Percentiles rank a stretch among this genome's conserved stretches.
Conservation (phyloP, 192 early-diverging fungal genomes). For the Lunasporangiospora selenospora region DNA sequence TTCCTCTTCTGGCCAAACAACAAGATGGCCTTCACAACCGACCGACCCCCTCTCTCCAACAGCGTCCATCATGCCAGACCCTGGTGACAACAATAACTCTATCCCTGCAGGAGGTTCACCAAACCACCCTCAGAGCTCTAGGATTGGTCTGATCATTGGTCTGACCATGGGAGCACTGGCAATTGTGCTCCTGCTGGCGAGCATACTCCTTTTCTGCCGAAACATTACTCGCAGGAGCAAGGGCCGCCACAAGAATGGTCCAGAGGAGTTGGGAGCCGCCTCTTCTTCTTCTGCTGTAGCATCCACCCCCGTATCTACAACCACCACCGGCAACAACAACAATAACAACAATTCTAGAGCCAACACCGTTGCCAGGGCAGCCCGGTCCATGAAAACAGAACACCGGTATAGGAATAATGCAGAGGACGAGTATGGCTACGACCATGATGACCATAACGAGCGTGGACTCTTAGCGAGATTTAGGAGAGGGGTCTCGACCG, state of each 20-base stretch:
- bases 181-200: neutral
- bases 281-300: neutral
- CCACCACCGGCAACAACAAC: neutral
- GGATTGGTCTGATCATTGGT: conserved; percentile 7
- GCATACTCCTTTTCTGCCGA: neutral
- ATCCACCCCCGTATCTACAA: neutral
- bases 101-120: too few relatives aligned
- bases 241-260: neutral
- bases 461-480: too few relatives aligned
- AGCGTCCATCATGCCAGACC: too few relatives aligned
- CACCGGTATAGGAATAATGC: too few relatives aligned
- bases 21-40: too few relatives aligned
- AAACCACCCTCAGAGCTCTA: too few relatives aligned
- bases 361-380: neutral
- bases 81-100: too few relatives aligned
- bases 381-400: too few relatives aligned
- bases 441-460: too few relatives aligned
- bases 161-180: neutral
- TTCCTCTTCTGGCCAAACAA: neutral
- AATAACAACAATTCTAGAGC: neutral
- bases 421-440: too few relatives aligned
- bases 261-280: neutral
- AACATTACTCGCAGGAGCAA: neutral
- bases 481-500: too few relatives aligned
- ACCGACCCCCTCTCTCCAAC: too few relatives aligned